phyloP scores from a whole-genome alignment of 768 basidiomycete genomes.

The Rhizopogon vesiculosus region DNA sequence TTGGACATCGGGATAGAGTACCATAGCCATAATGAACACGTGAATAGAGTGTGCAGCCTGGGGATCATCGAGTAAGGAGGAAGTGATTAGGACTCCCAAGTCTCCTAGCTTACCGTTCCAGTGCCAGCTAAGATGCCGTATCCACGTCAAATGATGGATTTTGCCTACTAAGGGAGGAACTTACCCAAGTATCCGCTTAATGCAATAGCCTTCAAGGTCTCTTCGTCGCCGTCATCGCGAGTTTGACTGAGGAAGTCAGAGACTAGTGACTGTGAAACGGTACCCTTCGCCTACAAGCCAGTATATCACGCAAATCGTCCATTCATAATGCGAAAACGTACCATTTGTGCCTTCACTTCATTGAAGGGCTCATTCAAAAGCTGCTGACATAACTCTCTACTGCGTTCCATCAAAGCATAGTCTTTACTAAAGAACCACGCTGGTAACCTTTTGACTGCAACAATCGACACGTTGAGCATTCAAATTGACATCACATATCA shows the following conservation, averaged over 20 bases:
- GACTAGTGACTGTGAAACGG: neutral
- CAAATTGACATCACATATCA: neutral
- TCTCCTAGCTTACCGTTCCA: neutral
- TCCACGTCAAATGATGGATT: neutral
- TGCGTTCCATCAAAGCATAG: neutral
- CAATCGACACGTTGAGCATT: neutral
- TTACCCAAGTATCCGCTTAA: neutral
- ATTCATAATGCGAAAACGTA: neutral
- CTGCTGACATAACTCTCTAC: neutral
- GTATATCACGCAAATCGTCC: neutral
- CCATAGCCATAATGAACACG: too few relatives aligned
- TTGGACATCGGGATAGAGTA: too few relatives aligned
- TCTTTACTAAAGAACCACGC: neutral
- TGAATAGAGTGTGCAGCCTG: too few relatives aligned
- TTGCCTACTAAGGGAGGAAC: too few relatives aligned
- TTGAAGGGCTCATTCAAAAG: neutral
- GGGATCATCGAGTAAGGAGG: too few relatives aligned
- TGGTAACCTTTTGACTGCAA: neutral
- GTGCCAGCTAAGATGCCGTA: neutral
- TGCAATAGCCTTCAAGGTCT: neutral
- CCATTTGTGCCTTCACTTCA: neutral
- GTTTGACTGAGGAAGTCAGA: neutral
- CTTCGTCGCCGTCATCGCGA: neutral
- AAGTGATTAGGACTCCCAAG: too few relatives aligned
- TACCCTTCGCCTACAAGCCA: neutral